Evolutionary conservation across 306 rosid species (phyloP), one percentile per base, ranked within the genome.

Genomic region (Dalbergia cochinchinensis): DNA sequence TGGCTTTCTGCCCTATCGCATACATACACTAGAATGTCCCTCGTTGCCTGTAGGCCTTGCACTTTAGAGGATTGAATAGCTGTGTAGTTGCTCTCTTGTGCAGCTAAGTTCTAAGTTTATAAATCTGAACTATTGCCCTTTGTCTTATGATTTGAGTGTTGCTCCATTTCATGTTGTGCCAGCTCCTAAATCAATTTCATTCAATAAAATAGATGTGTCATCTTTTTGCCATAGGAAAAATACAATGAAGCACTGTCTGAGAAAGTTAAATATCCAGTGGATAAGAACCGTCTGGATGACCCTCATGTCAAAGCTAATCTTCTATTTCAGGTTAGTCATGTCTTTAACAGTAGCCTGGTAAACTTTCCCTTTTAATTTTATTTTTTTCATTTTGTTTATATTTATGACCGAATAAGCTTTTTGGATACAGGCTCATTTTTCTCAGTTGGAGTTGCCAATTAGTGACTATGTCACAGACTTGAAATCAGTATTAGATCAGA

Each of bases 401-500:
- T 64, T 78, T 77, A 74, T 79, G 65, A 61, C 73, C 72, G 9
- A 57, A 14, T 50, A 50, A 70, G 6, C 69, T 11, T 67, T 82
- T 67, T 65, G 78, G 85, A 20, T 59, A 50, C 94, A 94, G 97
- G 97, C 92, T 82, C 97, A 94, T 89, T 91, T 94, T 86, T 90
- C 98, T 75, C 97, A 90, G 81, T 84, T 92, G 88, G 99, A 92
- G 82, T 80, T 94, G 60, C 97, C 97, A 48, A 91, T 94, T 88
- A 92, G 92, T 71, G 99, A 94, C 88, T 95, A 92, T 80, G 70
- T 91, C 67, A 95, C 97, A 0, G 99, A 95, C 87, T 89, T 95
- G 83, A 95, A 95, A 87, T 92, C 99, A 0, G 95, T 95, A 82
- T 81, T 95, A 82, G 99, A 95, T 88, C 99, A 95, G 85, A 95